These are phyloP conservation scores for Withania somnifera DNA, from an alignment of 305 asterid species.

Conservation along the genomic window DNA sequence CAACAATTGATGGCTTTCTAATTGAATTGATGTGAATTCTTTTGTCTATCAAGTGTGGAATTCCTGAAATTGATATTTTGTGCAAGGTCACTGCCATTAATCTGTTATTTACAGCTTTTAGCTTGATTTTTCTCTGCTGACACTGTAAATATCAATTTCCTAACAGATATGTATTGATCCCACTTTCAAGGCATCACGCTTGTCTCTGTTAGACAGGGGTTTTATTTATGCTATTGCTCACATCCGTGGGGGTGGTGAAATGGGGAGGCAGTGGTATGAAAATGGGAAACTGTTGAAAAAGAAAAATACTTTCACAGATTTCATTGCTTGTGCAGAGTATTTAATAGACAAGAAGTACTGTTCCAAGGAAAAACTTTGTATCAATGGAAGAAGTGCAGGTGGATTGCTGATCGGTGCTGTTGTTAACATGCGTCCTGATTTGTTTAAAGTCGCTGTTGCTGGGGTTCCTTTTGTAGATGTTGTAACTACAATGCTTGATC, in stretches of 20 bases:
- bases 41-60: background rate
- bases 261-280: conserved; percentile 98
- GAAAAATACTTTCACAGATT: conserved; percentile 86
- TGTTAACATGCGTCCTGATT: conserved; percentile 84
- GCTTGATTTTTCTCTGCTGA: background rate
- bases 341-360: conserved; percentile 71
- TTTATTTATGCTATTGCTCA: conserved; percentile 71
- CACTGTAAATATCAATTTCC: conserved; percentile 6
- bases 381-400: conserved; percentile 94
- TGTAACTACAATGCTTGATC: conserved; percentile 94
- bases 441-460: conserved; percentile 80
- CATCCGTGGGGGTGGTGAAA: conserved; percentile 97
- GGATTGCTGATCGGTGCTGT: conserved; percentile 92
- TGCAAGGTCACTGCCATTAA: background rate
- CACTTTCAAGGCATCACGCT: conserved; percentile 56
- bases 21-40: background rate
- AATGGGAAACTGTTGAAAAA: conserved; percentile 81
- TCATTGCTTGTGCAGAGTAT: conserved; percentile 81
- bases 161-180: conserved; percentile 75
- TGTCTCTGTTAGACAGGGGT: conserved; percentile 88
- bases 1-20: background rate
- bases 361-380: conserved; percentile 75
- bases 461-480: conserved; percentile 96
- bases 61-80: background rate
- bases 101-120: background rate